Base-by-base conservation (phyloP, 768 basidiomycete genomes). In the Amanita pallidorosea region DNA sequence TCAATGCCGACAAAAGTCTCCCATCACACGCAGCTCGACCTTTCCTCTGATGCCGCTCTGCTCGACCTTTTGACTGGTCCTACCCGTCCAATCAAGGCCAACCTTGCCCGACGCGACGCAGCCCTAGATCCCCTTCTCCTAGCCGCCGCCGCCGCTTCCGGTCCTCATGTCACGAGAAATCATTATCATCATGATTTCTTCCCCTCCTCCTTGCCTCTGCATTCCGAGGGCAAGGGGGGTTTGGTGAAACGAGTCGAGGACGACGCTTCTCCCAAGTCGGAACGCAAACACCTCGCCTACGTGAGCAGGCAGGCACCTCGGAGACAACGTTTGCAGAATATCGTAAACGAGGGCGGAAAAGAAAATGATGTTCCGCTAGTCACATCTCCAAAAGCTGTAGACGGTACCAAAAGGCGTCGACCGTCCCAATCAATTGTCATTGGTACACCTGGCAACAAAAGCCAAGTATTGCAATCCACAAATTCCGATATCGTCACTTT, bases 101-200 rank as follows among this genome's bases (percentile, higher is more conserved):
- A 61, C 25, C 74, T 83, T 57, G 69, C 75, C 35, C 71, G 82
- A 41, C 73, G 84, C 37, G 86, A 90, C 63, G 80, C 85, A 5
- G 76, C 79, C 0, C 74, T 92, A 36, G 88, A 92, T 60, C 84
- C 88, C 17, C 70, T 92, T 5, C 70, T 92, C 48, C 76, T 92
- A 49, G 88, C 86, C 25, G 84, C 85, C 0, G 87, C 81, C 5
- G 74, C 77, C 8, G 81, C 85, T 0, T 82, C 85, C 0, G 83
- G 81, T 4, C 84, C 86, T 8, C 78, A 88, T 54, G 74, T 86
- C 50, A 92, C 91, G 35, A 76, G 88, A 41, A 88, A 92, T 58
- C 91, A 94, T 63, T 88, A 86, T 60, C 76, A 83, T 45, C 91
- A 94, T 63, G 84, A 85, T 58, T 80, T 84, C 64, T 81, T 81